These are phyloP conservation scores for Fomitopsis schrenkii DNA, from an alignment of 1,284 basidiomycete species.

Conservation along the genomic window DNA sequence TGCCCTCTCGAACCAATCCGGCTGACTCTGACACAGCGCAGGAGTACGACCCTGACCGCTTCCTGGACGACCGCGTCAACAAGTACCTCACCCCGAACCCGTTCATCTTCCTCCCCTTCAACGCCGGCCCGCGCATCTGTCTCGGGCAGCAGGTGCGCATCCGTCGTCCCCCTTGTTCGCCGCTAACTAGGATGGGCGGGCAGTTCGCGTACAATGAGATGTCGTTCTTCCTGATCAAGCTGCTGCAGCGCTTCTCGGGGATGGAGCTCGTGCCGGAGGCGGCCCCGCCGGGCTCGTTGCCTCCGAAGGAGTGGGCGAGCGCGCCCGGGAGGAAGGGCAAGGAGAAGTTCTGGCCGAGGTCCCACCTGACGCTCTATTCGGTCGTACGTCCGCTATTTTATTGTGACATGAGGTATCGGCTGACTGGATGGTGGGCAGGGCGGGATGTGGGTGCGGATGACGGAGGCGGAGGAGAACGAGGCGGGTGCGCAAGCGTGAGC, in stretches of 20 bases:
- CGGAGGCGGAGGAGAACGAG: conserved; percentile 4
- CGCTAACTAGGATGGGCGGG: not conserved
- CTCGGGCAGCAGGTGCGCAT: conserved; percentile 47
- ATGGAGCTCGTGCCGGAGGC: conserved; percentile 17
- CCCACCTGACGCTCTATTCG: conserved; percentile 13
- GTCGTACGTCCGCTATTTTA: not conserved
- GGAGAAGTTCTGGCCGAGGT: conserved; percentile 9
- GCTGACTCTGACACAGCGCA: conserved; percentile 26
- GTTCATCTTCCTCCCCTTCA: conserved; percentile 57
- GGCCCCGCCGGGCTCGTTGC: conserved; percentile 6
- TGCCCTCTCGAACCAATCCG: not conserved
- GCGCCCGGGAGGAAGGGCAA: conserved; percentile 5
- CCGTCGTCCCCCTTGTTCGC: not conserved
- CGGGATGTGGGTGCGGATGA: conserved; percentile 9
- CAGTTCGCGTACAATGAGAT: conserved; percentile 10
- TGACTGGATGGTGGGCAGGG: not conserved
- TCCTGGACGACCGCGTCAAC: conserved; percentile 45
- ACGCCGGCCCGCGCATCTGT: conserved; percentile 52
- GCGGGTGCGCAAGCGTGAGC: not conserved
- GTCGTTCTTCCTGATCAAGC: conserved; percentile 11
- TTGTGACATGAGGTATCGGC: not conserved
- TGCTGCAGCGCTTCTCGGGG: conserved; percentile 8
- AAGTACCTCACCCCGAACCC: conserved; percentile 50
- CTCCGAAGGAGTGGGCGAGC: conserved; percentile 11
- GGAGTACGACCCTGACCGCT: conserved; percentile 55